Evolutionary conservation across 140 eudicot genomes (phyloP).

Genomic region (Oenanthe javanica): DNA sequence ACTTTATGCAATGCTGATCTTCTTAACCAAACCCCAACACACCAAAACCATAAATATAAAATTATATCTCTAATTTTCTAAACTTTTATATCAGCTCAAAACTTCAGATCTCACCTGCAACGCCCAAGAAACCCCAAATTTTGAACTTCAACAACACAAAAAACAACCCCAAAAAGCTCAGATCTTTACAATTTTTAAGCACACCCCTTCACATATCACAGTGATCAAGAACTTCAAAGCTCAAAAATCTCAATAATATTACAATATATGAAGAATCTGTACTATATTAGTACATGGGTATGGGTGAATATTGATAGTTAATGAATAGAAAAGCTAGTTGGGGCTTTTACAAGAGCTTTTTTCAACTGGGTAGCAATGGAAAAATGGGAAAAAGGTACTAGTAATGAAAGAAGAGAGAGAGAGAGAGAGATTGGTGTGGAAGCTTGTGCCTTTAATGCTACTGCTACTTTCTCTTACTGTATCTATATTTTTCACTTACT

Average conservation of each 20-base stretch:
- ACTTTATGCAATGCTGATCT: slow-evolving; percentile 42
- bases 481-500: neutral
- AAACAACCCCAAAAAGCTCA: neutral
- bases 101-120: slow-evolving; percentile 16
- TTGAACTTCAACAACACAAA: neutral
- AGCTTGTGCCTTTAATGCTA: slow-evolving; percentile 8
- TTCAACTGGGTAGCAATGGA: slow-evolving; percentile 11
- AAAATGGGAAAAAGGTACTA: slow-evolving; percentile 9
- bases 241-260: neutral
- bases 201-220: neutral
- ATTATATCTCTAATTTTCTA: neutral
- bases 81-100: neutral
- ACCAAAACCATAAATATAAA: slow-evolving; percentile 11
- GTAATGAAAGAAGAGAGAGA: slow-evolving; percentile 1
- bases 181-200: neutral
- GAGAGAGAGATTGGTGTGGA: neutral
- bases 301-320: neutral
- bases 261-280: neutral
- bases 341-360: slow-evolving; percentile 9
- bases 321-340: neutral
- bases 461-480: neutral
- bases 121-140: slow-evolving; percentile 3
- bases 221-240: slow-evolving; percentile 1
- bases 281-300: neutral
- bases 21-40: slow-evolving; percentile 32